These are phyloP conservation scores for Hygrocybe coccinea DNA, from an alignment of 768 basidiomycete genomes.

Conservation along the genomic window DNA sequence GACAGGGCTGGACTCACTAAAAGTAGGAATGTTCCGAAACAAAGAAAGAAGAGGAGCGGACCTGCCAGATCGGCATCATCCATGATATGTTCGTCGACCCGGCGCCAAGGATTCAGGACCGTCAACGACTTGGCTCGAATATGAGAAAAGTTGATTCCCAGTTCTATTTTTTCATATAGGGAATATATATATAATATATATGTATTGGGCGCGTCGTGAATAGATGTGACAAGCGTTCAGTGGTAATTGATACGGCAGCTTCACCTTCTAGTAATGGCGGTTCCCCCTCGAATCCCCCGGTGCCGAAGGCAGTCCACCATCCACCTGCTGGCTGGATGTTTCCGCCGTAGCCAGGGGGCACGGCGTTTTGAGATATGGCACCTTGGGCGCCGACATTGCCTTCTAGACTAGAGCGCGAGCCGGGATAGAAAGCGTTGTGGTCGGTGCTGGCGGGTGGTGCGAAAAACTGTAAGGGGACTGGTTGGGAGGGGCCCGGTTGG, in stretches of 20 bases:
- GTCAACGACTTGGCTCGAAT: constrained; percentile 92
- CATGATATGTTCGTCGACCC: constrained; percentile 90
- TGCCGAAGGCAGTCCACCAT: constrained; percentile 97
- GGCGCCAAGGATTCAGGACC: constrained; percentile 86
- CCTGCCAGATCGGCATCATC: constrained; percentile 98
- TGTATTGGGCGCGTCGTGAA: background rate
- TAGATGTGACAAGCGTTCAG: constrained; percentile 1
- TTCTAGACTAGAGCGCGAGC: constrained; percentile 72
- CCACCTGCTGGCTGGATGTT: constrained; percentile 68
- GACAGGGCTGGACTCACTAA: constrained; percentile 55
- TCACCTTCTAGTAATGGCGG: constrained; percentile 91
- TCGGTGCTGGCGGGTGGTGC: constrained; percentile 48
- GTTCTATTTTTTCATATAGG: constrained; percentile 48
- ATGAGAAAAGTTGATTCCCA: constrained; percentile 96
- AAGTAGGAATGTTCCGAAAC: constrained; percentile 88
- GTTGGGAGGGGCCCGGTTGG: constrained; percentile 45
- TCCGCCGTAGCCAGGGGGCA: constrained; percentile 55
- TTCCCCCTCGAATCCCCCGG: constrained; percentile 93
- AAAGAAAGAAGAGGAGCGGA: constrained; percentile 90
- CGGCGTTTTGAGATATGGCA: constrained; percentile 42
- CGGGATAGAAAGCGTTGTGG: constrained; percentile 58
- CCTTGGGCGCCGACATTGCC: constrained; percentile 58
- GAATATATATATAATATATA: constrained; percentile 1
- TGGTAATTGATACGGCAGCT: constrained; percentile 15
- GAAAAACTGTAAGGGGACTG: constrained; percentile 72